A percentile compares a stretch with the other conserved stretches of the same genome.
phyloP scores from a whole-genome alignment of 106 monocot genomes.

The Acorus calamus region DNA sequence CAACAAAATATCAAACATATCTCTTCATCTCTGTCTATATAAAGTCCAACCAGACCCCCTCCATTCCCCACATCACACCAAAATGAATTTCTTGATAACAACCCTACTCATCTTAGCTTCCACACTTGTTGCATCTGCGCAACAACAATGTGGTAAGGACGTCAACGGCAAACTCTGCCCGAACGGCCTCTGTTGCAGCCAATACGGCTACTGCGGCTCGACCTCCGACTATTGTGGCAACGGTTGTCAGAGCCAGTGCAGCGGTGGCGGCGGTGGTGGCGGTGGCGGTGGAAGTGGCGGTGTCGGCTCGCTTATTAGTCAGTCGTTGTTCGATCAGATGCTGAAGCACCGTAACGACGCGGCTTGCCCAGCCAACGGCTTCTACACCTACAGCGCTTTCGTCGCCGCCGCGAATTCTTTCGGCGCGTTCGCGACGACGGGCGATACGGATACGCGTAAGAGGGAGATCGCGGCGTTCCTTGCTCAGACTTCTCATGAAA shows the following conservation, averaged over 20 bases:
- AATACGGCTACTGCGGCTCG: constrained; percentile 41
- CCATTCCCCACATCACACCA: too few relatives aligned
- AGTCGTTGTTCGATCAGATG: constrained; percentile 41
- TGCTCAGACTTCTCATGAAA: constrained; percentile 51
- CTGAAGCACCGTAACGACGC: constrained; percentile 42
- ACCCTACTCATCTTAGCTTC: too few relatives aligned
- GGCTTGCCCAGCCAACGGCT: constrained; percentile 23
- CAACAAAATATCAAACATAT: too few relatives aligned
- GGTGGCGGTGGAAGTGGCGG: background rate
- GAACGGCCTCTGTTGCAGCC: constrained; percentile 42
- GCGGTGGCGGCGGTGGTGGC: too few relatives aligned
- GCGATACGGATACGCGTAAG: constrained; percentile 17
- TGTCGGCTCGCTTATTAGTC: constrained; percentile 24
- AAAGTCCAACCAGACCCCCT: too few relatives aligned
- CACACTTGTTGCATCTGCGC: too few relatives aligned
- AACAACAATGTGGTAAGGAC: constrained; percentile 34
- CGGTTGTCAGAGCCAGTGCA: constrained; percentile 49
- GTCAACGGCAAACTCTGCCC: constrained; percentile 31
- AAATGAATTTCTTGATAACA: too few relatives aligned
- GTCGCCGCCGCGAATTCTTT: constrained; percentile 39
- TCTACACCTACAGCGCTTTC: constrained; percentile 54
- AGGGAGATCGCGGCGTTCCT: constrained; percentile 51
- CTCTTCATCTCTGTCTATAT: too few relatives aligned
- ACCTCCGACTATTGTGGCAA: constrained; percentile 21
- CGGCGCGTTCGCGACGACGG: constrained; percentile 22